Base-by-base conservation (phyloP, 2,329 filamentous ascomycete species). In the Pseudogymnoascus sp. region DNA sequence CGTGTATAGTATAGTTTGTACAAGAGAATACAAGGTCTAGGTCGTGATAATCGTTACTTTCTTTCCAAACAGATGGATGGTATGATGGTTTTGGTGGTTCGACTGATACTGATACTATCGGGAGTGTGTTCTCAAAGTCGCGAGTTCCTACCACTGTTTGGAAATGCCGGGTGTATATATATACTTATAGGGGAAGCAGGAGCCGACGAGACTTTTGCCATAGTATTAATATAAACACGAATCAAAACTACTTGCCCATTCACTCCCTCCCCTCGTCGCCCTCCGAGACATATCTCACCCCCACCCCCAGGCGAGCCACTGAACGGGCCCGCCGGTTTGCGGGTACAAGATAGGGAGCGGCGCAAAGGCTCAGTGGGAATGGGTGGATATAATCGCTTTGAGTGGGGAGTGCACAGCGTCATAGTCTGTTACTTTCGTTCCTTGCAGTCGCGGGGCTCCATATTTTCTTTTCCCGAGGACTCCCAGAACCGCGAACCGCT, bases 221-320 rank as follows among this genome's bases (percentile, higher is more conserved):
- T n/a, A 7, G n/a, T 57, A 57, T 57, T 57, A 57, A 57, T 57
- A 34, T 57, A 57, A 57, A 57, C 51, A 57, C 51, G n/a, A 57
- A 57, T 11, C 14, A 11, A 57, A 57, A 57, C 29, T 21, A 2
- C 26, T 18, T 34, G 51, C 51, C 51, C 51, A 57, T 57, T 57
- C 51, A 57, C 26, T 57, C 14, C 8, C 5, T 34, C 51, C 26
- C 51, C 1, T 57, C 51, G 51, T 34, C 26, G 51, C 51, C 51
- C 42, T 26, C 51, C 51, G 51, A 57, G 51, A 57, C 51, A 57
- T 57, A 57, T 57, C 51, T 57, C 51, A 57, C 51, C 51, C 51
- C 51, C 51, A 57, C 51, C 51, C 45, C 45, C 29, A 26, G 8
- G n/a, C 26, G 29, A 57, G 51, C 51, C 51, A 57, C 26, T 57